These are phyloP conservation scores for Apiospora rasikravindrae DNA, from an alignment of 2,329 filamentous ascomycete genomes.

Conservation along the genomic window DNA sequence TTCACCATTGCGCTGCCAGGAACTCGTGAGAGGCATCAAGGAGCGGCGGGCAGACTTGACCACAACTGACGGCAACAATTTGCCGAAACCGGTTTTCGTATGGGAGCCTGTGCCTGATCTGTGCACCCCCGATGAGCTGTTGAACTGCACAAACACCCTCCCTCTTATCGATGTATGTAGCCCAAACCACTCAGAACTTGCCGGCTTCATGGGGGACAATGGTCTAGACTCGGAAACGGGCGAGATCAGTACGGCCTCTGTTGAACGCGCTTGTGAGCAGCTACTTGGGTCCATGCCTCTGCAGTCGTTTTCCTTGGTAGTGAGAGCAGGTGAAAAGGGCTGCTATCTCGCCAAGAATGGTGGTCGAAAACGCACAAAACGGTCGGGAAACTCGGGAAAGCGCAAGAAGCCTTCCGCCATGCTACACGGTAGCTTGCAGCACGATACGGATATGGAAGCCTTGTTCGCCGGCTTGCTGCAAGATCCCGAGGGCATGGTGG, in stretches of 20 bases:
- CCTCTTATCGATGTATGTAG: slow-evolving; percentile 67
- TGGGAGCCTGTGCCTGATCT: slow-evolving; percentile 96
- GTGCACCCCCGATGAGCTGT: slow-evolving; percentile 72
- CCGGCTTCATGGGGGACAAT: slow-evolving; percentile 75
- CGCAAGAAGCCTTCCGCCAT: slow-evolving; percentile 51
- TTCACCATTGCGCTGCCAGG: slow-evolving; percentile 75
- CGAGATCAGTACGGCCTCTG: slow-evolving; percentile 54
- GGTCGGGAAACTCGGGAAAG: slow-evolving; percentile 27
- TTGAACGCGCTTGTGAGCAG: slow-evolving; percentile 67
- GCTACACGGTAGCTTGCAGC: slow-evolving; percentile 56
- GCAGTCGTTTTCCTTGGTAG: slow-evolving; percentile 68
- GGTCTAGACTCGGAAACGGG: slow-evolving; percentile 61
- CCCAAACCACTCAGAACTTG: slow-evolving; percentile 91
- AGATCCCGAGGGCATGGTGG: slow-evolving; percentile 57
- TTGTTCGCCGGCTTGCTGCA: slow-evolving; percentile 64
- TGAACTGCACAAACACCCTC: slow-evolving; percentile 68
- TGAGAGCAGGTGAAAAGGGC: slow-evolving; percentile 74
- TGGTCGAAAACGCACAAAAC: slow-evolving; percentile 51
- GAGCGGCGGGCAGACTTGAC: slow-evolving; percentile 54
- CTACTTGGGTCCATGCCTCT: slow-evolving; percentile 68
- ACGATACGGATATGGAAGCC: slow-evolving; percentile 67
- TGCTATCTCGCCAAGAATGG: slow-evolving; percentile 69
- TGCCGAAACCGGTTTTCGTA: slow-evolving; percentile 73
- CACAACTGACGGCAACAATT: slow-evolving; percentile 31
- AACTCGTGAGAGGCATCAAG: slow-evolving; percentile 75